Evolutionary conservation across 441 rosid genomes (phyloP), one percentile per base, ranked within the genome.

Genomic region (Mallotus repandus): DNA sequence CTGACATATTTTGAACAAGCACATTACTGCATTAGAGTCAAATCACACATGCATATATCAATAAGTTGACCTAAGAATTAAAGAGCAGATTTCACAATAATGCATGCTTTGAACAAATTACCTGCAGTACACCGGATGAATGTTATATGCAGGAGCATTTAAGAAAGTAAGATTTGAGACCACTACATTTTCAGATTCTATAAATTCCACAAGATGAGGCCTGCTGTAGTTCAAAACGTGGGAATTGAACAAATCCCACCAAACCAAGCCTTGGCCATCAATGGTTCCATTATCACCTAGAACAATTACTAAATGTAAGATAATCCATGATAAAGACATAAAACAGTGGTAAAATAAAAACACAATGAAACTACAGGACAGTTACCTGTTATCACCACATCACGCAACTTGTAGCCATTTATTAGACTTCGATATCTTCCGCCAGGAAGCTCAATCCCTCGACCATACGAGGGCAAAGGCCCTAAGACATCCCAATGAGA

Each of bases 121-220:
- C 96, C 96, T 91, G 81, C 99, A 92, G 75, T 92, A 94, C 32
- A 92, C 97, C 19, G 98, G 96, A 79, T 92, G 99, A 57, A 95
- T 89, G 79, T 83, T 87, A 79, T 86, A 83, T 9, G 96, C 88
- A 62, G 99, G 99, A 53, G 98, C 92, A 78, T 92, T 90, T 69
- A 87, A 50, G 81, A 95, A 86, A 14, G 92, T 91, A 65, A 95
- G 81, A 74, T 95, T 95, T 18, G 98, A 90, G 49, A 95, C 85
- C 11, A 90, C 80, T 21, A 95, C 70, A 55, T 77, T 0, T 16
- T 88, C 89, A 2, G 96, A 91, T 4, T 82, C 82, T 62, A 84
- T 75, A 48, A 95, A 86, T 77, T 95, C 98, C 15, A 95, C 88
- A 0, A 95, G 88, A 77, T 92, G 93, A 65, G 99, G 99, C 62